Evolutionary conservation across 495 filamentous ascomycete genomes (phyloP).

Genomic region (Rostrohypoxylon terebratum): DNA sequence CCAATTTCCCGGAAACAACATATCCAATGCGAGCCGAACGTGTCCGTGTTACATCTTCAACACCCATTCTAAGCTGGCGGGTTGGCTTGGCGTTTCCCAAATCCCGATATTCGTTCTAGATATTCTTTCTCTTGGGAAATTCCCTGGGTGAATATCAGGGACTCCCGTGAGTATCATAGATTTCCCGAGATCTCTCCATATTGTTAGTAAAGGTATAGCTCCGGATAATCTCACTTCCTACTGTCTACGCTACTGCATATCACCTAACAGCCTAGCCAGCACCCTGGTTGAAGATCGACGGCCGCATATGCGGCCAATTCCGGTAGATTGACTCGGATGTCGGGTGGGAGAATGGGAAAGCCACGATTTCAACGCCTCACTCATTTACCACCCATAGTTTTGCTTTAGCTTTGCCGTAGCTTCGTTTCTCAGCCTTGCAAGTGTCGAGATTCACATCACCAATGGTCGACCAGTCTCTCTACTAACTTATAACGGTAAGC

Average conservation of each 20-base stretch:
- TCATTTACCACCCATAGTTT: slow-evolving; percentile 7
- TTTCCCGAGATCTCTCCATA: slow-evolving; percentile 29
- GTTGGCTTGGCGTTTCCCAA: slow-evolving; percentile 35
- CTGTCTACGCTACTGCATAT: background rate
- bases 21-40: slow-evolving; percentile 42
- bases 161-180: slow-evolving; percentile 11
- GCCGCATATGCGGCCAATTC: slow-evolving; percentile 26
- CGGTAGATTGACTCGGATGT: slow-evolving; percentile 42
- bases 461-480: slow-evolving; percentile 25
- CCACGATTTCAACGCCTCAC: slow-evolving; percentile 18
- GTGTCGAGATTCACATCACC: slow-evolving; percentile 11
- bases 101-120: slow-evolving; percentile 12
- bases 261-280: background rate
- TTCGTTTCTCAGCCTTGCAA: slow-evolving; percentile 32
- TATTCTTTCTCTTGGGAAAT: slow-evolving; percentile 5
- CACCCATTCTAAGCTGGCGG: slow-evolving; percentile 19
- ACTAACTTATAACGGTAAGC: slow-evolving; percentile 13
- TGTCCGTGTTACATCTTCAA: slow-evolving; percentile 38
- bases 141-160: background rate
- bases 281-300: slow-evolving; percentile 28
- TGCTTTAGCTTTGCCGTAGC: background rate
- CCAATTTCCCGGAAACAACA: slow-evolving; percentile 34
- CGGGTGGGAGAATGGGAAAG: slow-evolving; percentile 20
- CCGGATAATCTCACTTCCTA: slow-evolving; percentile 1
- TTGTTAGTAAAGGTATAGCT: slow-evolving; percentile 5